Evolutionary conservation across 345 rosid species (phyloP).

Genomic region (Noccaea caerulescens): DNA sequence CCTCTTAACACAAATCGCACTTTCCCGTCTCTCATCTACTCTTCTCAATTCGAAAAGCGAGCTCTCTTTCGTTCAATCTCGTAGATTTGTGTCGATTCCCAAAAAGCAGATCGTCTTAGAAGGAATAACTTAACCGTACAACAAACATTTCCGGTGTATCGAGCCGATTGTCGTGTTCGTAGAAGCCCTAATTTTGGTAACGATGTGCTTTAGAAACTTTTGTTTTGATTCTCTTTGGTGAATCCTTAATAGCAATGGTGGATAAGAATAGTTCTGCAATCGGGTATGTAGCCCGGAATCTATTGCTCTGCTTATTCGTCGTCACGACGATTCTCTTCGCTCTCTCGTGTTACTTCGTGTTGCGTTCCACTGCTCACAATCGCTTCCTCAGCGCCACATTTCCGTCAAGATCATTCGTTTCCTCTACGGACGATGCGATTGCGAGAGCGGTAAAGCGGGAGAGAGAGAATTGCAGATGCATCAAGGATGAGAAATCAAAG

Average conservation of each 20-base stretch:
- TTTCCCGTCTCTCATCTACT: not conserved
- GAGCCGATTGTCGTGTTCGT: not conserved
- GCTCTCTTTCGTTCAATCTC: not conserved
- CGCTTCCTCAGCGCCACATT: conserved; percentile 48
- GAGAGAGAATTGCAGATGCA: conserved; percentile 30
- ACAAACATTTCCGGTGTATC: not conserved
- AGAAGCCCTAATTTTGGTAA: not conserved
- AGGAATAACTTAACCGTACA: not conserved
- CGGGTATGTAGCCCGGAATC: conserved; percentile 53
- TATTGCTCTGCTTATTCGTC: conserved; percentile 58
- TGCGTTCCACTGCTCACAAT: conserved; percentile 60
- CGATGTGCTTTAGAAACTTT: not conserved
- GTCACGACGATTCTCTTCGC: conserved; percentile 54
- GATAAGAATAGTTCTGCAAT: conserved; percentile 57
- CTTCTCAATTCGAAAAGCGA: not conserved
- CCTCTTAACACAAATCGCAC: not conserved
- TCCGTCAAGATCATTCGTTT: conserved; percentile 36
- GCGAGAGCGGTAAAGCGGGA: conserved; percentile 7
- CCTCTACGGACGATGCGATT: conserved; percentile 17
- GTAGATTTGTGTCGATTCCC: not conserved
- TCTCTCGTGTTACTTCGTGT: conserved; percentile 73
- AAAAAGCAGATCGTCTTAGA: conserved; percentile 8
- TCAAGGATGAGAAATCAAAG: conserved; percentile 5
- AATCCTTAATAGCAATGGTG: conserved; percentile 48
- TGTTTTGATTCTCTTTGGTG: conserved; percentile 23